These are phyloP conservation scores for Tetradesmus lagerheimii DNA, from an alignment of 139 green algal species.

Conservation along the genomic window DNA sequence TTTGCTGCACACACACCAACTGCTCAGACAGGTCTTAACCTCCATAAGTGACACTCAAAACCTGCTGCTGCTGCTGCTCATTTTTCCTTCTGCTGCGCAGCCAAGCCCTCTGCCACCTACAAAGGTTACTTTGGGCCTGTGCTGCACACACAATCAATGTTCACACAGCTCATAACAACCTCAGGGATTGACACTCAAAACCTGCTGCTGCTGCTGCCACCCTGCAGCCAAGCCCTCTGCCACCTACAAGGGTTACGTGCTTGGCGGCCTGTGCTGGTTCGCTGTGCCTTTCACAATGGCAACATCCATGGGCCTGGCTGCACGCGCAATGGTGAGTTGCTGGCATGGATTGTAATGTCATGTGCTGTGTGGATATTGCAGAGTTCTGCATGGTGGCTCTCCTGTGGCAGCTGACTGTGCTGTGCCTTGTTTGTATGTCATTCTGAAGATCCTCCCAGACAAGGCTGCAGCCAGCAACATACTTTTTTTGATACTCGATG, in stretches of 20 bases:
- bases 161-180: too few species aligned
- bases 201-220: background rate
- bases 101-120: slow-evolving; percentile 76
- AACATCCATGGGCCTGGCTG: slow-evolving; percentile 89
- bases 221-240: slow-evolving; percentile 72
- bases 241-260: slow-evolving; percentile 85
- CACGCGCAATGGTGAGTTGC: slow-evolving; percentile 70
- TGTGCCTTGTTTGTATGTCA: too few species aligned
- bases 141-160: slow-evolving; percentile 85
- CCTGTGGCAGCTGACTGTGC: too few species aligned
- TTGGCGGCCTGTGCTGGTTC: slow-evolving; percentile 92
- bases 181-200: too few species aligned
- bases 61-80: background rate
- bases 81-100: slow-evolving; percentile 66
- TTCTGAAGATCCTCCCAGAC: too few species aligned
- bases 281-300: slow-evolving; percentile 95
- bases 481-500: too few species aligned
- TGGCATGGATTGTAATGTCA: background rate
- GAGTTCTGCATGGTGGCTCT: too few species aligned
- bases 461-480: too few species aligned
- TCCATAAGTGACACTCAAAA: too few species aligned
- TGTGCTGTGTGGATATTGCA: too few species aligned
- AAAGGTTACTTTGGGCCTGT: slow-evolving; percentile 93
- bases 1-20: slow-evolving; percentile 87
- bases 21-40: too few species aligned